Conservation (phyloP, 2,329 filamentous ascomycete genomes). For the Fusarium xyrophilum region DNA sequence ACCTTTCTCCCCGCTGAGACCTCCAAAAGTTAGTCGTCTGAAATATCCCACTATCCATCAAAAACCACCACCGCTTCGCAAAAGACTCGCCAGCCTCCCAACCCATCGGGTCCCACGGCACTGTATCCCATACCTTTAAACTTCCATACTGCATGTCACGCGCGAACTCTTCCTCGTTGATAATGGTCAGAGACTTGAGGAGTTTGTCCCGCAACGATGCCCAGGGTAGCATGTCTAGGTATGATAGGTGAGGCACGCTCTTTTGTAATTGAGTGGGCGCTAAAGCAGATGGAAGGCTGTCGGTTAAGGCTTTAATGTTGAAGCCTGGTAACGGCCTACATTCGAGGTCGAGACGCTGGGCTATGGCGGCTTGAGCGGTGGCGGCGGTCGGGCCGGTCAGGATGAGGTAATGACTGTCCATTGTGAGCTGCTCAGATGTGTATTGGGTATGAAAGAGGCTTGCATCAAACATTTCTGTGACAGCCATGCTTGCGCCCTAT, state of each 20-base stretch:
- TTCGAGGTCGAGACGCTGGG: not conserved
- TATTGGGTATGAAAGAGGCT: not conserved
- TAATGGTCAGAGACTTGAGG: constrained; percentile 4
- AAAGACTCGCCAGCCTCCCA: constrained; percentile 52
- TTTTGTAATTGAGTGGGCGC: constrained; percentile 12
- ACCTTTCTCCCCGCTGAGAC: not conserved
- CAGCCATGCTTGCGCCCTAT: not conserved
- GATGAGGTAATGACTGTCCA: constrained; percentile 3
- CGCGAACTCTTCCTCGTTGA: constrained; percentile 5
- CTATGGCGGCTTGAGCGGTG: constrained; percentile 1
- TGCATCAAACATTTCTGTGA: not conserved
- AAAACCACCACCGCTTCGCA: constrained; percentile 36
- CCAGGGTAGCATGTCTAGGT: constrained; percentile 27
- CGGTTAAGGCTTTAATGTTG: not conserved
- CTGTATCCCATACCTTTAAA: constrained; percentile 6
- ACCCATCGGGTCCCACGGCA: constrained; percentile 46
- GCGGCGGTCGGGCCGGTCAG: constrained; percentile 6
- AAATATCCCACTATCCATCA: constrained; percentile 16
- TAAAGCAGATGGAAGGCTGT: not conserved
- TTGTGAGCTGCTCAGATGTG: not conserved
- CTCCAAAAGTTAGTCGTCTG: constrained; percentile 28
- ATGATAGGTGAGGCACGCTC: constrained; percentile 4
- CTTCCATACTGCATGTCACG: not conserved
- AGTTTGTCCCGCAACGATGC: constrained; percentile 13
- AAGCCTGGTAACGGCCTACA: not conserved